phyloP scores from a whole-genome alignment of 2,329 filamentous ascomycete species.

The Colletotrichum sansevieriae region DNA sequence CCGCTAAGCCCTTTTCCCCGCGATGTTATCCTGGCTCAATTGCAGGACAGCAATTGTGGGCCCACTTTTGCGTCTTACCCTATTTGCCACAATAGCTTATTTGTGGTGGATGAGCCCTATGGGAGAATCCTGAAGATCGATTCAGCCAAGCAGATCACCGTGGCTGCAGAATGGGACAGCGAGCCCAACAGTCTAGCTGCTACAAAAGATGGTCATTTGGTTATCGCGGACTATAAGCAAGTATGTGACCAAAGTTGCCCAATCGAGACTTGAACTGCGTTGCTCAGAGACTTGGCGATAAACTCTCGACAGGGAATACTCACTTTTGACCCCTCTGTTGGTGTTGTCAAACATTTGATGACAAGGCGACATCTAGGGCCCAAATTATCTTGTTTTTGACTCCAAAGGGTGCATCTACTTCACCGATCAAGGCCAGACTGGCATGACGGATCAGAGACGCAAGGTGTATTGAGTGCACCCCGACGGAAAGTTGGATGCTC shows the following conservation, averaged over 20 bases:
- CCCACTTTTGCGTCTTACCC: too few relatives aligned
- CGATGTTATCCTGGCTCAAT: too few relatives aligned
- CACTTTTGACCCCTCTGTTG: constrained; percentile 48
- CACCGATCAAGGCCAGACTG: constrained; percentile 59
- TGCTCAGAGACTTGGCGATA: not conserved
- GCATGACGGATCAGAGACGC: constrained; percentile 57
- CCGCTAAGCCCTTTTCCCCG: too few relatives aligned
- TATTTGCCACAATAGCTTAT: constrained; percentile 48
- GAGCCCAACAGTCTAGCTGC: constrained; percentile 56
- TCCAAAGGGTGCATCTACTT: constrained; percentile 56
- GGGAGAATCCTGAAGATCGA: constrained; percentile 54
- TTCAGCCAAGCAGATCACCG: constrained; percentile 46
- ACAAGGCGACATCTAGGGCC: constrained; percentile 56
- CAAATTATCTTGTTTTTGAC: constrained; percentile 56
- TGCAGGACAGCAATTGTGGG: too few relatives aligned
- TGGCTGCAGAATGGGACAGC: constrained; percentile 53
- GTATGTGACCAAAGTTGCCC: constrained; percentile 42
- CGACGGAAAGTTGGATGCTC: constrained; percentile 52
- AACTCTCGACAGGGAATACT: constrained; percentile 51
- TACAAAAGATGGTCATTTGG: constrained; percentile 49
- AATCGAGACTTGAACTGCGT: not conserved
- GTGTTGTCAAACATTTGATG: constrained; percentile 48
- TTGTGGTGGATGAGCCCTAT: constrained; percentile 55
- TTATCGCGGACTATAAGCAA: constrained; percentile 59
- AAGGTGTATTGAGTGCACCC: constrained; percentile 53